Evolutionary conservation across 1,284 basidiomycete species (phyloP), one percentile per base, ranked within the genome.

Genomic region (Psilocybe mexicana): DNA sequence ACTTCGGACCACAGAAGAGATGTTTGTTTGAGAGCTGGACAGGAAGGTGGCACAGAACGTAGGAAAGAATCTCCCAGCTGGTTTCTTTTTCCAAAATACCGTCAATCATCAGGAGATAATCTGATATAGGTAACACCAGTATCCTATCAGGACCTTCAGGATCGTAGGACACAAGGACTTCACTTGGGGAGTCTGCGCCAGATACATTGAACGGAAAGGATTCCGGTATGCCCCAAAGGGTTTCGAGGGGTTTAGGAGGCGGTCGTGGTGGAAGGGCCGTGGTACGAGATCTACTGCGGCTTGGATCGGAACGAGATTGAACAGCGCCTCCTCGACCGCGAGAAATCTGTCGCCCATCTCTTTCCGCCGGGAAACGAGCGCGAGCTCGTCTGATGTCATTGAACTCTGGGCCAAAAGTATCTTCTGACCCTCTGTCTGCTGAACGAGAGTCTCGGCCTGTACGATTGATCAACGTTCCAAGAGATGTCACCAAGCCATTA

Each of bases 51-150:
- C 92, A 93, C 1, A 99, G 80, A 3, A 96, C 80, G 68, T 97
- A 99, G 2, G 94, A 94, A 12, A 98, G 79, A 36, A 99, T 79
- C 65, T 99, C 97, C 96, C 97, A 99, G 62, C 92, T 93, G 48
- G 79, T 83, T 69, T 95, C 94, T 40, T 77, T 79, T 58, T 88
- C 82, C 46, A 99, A 74, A 55, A 98, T 82, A 1, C 79, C 78
- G 58, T 89, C 78, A 43, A 97, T 69, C 14, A 82, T 81, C 3
- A 73, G 73, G 10, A 98, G 79, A 66, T 97, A 96, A 45, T 82
- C 76, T 2, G 94, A 95, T 2, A 95, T 80, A 0, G 91, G 92
- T 1, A 99, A 78, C 65, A 94, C 79, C 11, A 79, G 70, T 36
- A 70, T 65, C 2, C 75, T 71, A 33, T 76, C 75, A 0, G 84